These are phyloP conservation scores for Phialocephala subalpina DNA, from an alignment of 2,329 filamentous ascomycete genomes.

Conservation along the genomic window DNA sequence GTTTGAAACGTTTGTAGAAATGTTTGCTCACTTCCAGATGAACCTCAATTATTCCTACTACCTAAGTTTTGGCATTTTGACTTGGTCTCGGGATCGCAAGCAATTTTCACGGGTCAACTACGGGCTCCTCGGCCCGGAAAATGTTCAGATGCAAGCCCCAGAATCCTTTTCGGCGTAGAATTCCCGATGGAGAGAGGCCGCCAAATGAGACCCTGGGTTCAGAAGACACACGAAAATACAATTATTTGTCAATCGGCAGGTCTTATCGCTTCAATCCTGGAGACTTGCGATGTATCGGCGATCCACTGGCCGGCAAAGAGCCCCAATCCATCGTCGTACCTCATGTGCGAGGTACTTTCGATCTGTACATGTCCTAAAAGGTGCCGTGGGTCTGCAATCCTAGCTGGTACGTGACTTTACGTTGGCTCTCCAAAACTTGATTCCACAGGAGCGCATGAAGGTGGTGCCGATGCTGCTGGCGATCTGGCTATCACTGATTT, in stretches of 20 bases:
- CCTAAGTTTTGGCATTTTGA: background rate
- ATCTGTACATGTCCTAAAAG: background rate
- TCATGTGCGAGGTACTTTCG: slow-evolving; percentile 6
- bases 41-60: background rate
- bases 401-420: background rate
- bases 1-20: slow-evolving; percentile 2
- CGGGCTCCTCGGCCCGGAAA: background rate
- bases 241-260: slow-evolving; percentile 9
- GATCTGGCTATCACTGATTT: background rate
- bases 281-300: slow-evolving; percentile 2
- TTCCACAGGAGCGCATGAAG: background rate
- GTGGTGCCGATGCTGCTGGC: background rate
- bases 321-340: background rate
- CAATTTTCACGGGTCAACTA: background rate
- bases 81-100: background rate
- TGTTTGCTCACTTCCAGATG: background rate
- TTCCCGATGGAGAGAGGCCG: background rate
- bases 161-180: background rate
- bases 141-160: slow-evolving; percentile 3
- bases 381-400: background rate
- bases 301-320: slow-evolving; percentile 9
- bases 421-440: background rate
- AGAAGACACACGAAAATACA: background rate
- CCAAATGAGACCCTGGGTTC: slow-evolving; percentile 2
- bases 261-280: slow-evolving; percentile 7